phyloP scores from a whole-genome alignment of 805 yeast species.

The Candida sakaeoensis region DNA sequence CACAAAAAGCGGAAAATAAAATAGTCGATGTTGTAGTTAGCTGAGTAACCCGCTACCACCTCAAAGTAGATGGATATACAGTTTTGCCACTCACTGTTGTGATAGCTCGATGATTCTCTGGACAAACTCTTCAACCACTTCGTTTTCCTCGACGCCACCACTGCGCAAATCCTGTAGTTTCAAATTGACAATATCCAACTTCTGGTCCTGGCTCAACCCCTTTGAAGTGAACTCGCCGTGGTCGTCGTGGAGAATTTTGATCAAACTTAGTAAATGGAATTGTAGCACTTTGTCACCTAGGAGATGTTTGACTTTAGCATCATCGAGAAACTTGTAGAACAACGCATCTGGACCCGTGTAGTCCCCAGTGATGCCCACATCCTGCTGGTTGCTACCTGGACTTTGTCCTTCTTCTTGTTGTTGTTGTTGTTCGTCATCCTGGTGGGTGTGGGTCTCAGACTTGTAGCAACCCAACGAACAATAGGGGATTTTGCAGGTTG shows the following conservation, averaged over 20 bases:
- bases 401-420: neutral
- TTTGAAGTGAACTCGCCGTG: constrained; percentile 30
- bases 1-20: too few species aligned
- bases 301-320: constrained; percentile 42
- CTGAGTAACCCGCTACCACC: too few species aligned
- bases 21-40: too few species aligned
- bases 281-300: constrained; percentile 52
- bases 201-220: constrained; percentile 50
- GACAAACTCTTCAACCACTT: constrained; percentile 67
- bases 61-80: too few species aligned
- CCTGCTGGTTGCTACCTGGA: constrained; percentile 3
- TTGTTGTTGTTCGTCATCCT: constrained; percentile 9
- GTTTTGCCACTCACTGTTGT: neutral
- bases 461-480: constrained; percentile 67
- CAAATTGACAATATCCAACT: constrained; percentile 56
- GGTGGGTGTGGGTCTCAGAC: constrained; percentile 33
- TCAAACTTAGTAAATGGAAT: constrained; percentile 49
- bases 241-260: constrained; percentile 46
- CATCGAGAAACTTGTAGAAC: constrained; percentile 30
- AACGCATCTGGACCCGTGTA: constrained; percentile 2
- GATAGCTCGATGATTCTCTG: constrained; percentile 29
- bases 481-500: constrained; percentile 42
- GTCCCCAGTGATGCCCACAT: too few species aligned
- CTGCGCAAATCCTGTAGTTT: constrained; percentile 56
- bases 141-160: constrained; percentile 67